Evolutionary conservation across 2,329 filamentous ascomycete species (phyloP).

Genomic region (Xylariaceae sp.): DNA sequence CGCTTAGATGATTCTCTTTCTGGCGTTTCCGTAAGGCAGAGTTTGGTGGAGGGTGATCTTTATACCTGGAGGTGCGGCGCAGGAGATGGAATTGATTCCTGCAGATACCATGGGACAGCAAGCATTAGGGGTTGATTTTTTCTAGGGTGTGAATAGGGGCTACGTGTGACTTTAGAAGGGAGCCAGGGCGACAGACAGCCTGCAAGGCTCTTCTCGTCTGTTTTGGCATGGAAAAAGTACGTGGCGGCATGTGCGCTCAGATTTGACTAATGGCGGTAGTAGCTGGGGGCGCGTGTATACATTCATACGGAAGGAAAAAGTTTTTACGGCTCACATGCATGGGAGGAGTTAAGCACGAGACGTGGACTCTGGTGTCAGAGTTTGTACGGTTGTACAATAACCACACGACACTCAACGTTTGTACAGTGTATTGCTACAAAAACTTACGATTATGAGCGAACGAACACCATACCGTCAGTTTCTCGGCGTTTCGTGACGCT

Average conservation of each 20-base stretch:
- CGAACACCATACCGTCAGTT: not conserved
- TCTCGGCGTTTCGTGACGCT: not conserved
- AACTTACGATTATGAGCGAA: slow-evolving; percentile 15
- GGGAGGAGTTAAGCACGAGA: slow-evolving; percentile 30
- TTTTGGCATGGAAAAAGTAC: slow-evolving; percentile 25
- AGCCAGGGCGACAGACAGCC: slow-evolving; percentile 7
- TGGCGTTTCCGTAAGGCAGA: slow-evolving; percentile 1
- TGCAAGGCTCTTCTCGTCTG: slow-evolving; percentile 16
- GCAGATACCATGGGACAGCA: slow-evolving; percentile 13
- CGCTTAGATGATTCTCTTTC: slow-evolving; percentile 34
- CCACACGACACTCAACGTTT: slow-evolving; percentile 23
- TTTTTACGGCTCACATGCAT: slow-evolving; percentile 30
- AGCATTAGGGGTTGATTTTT: slow-evolving; percentile 15
- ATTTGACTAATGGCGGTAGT: slow-evolving; percentile 20
- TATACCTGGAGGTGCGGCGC: not conserved
- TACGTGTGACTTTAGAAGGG: slow-evolving; percentile 19
- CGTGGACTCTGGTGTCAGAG: slow-evolving; percentile 23
- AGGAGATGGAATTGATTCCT: slow-evolving; percentile 5
- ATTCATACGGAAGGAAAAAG: slow-evolving; percentile 32
- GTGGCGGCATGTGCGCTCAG: slow-evolving; percentile 23
- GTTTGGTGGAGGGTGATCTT: slow-evolving; percentile 1
- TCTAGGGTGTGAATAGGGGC: slow-evolving; percentile 19
- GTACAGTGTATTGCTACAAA: slow-evolving; percentile 31
- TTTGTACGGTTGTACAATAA: slow-evolving; percentile 33
- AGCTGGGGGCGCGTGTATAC: slow-evolving; percentile 27